These are phyloP conservation scores for Pleodorina starrii DNA, from an alignment of 139 green algal species.

Conservation along the genomic window DNA sequence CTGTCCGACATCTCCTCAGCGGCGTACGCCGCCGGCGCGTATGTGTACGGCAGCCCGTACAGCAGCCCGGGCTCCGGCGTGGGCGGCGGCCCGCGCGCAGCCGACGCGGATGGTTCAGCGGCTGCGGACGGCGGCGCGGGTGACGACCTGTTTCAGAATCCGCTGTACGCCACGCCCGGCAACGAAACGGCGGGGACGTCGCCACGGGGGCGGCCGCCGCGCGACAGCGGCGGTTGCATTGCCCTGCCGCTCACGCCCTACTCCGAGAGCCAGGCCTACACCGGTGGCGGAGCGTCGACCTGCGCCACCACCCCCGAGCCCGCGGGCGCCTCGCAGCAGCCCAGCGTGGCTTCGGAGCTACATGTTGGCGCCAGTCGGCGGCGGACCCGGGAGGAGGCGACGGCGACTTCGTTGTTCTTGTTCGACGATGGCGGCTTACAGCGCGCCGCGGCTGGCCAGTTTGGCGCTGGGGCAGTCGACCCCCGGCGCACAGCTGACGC, in stretches of 20 bases:
- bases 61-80: background rate
- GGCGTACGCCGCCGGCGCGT: background rate
- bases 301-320: background rate
- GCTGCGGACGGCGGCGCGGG: background rate
- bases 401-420: background rate
- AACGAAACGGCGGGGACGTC: background rate
- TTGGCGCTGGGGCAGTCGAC: background rate
- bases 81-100: background rate
- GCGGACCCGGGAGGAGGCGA: background rate
- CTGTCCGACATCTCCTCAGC: constrained; percentile 29
- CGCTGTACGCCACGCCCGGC: background rate
- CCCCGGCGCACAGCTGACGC: too few species aligned
- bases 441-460: background rate
- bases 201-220: background rate
- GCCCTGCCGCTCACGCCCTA: background rate
- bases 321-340: background rate
- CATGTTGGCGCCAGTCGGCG: background rate
- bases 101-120: background rate
- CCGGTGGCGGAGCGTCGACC: background rate
- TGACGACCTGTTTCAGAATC: constrained; percentile 35
- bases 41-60: background rate
- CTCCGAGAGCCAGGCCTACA: too few species aligned
- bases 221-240: background rate
- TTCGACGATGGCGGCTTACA: background rate
- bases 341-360: background rate